Evolutionary conservation across 106 monocot genomes (phyloP).

Genomic region (Agapanthus africanus): DNA sequence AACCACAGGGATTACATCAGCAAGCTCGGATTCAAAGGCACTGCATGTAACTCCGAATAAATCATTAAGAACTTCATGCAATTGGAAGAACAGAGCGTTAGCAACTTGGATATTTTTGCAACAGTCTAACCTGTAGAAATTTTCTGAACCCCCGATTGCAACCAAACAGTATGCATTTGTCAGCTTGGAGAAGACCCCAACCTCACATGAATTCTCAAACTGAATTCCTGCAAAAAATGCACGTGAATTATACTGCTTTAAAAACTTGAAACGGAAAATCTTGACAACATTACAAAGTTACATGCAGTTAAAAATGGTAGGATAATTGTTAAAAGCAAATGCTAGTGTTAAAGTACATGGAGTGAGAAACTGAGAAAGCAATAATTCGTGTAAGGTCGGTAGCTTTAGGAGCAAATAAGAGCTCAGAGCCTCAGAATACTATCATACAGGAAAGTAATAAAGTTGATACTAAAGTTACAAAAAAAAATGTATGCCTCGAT

Average conservation of each 20-base stretch:
- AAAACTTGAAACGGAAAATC: not conserved
- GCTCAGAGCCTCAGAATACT: too few relatives aligned
- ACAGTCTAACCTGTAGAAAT: slow-evolving; percentile 66
- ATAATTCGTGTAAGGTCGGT: not conserved
- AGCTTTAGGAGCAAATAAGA: not conserved
- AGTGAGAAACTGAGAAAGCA: not conserved
- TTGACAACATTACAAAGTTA: not conserved
- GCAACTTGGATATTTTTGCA: not conserved
- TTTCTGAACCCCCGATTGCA: slow-evolving; percentile 90
- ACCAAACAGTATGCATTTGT: slow-evolving; percentile 98
- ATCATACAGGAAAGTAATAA: too few relatives aligned
- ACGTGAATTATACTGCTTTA: not conserved
- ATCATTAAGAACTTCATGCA: not conserved
- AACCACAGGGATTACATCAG: slow-evolving; percentile 65
- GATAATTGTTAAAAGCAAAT: not conserved
- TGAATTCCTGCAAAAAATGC: slow-evolving; percentile 61
- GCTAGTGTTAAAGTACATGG: too few relatives aligned
- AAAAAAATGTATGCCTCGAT: too few relatives aligned
- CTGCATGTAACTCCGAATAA: slow-evolving; percentile 17
- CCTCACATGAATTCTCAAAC: slow-evolving; percentile 89
- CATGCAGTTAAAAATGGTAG: not conserved
- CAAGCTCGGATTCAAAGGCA: slow-evolving; percentile 60
- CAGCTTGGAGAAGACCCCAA: slow-evolving; percentile 94
- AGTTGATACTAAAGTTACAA: too few relatives aligned
- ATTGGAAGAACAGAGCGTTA: slow-evolving; percentile 6